phyloP scores from a whole-genome alignment of 1,284 basidiomycete species.

The Rhizoctonia solani region DNA sequence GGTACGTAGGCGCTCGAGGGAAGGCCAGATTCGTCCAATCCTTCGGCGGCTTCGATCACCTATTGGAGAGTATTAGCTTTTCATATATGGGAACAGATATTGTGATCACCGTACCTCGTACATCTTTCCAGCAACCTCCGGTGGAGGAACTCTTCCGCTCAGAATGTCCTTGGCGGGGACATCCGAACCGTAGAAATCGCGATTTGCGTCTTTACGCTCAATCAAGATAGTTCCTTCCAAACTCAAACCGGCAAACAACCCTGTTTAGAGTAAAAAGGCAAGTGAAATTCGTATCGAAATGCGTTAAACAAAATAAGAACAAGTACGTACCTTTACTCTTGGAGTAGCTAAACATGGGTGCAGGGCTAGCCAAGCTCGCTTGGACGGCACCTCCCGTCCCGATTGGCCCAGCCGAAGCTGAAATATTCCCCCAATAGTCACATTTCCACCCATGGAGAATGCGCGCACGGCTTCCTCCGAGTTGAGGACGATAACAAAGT shows the following conservation, averaged over 20 bases:
- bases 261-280: slow-evolving; percentile 49
- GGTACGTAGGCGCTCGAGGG: slow-evolving; percentile 84
- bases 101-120: slow-evolving; percentile 61
- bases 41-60: slow-evolving; percentile 75
- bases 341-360: slow-evolving; percentile 97
- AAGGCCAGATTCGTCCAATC: slow-evolving; percentile 75
- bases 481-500: slow-evolving; percentile 87
- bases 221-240: slow-evolving; percentile 95
- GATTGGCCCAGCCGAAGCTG: slow-evolving; percentile 87
- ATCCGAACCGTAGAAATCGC: slow-evolving; percentile 92
- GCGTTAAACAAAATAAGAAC: neutral
- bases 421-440: slow-evolving; percentile 93
- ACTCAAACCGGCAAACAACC: slow-evolving; percentile 92
- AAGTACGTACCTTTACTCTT: slow-evolving; percentile 79
- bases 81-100: neutral
- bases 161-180: slow-evolving; percentile 91
- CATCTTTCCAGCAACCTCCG: slow-evolving; percentile 89
- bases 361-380: slow-evolving; percentile 85
- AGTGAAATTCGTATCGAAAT: neutral
- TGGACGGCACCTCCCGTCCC: slow-evolving; percentile 94
- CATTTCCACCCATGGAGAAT: slow-evolving; percentile 93
- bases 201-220: slow-evolving; percentile 92
- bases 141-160: slow-evolving; percentile 90
- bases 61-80: neutral
- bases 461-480: slow-evolving; percentile 94